Evolutionary conservation across 257 asterid species (phyloP).

Genomic region (Scutellaria galericulata): DNA sequence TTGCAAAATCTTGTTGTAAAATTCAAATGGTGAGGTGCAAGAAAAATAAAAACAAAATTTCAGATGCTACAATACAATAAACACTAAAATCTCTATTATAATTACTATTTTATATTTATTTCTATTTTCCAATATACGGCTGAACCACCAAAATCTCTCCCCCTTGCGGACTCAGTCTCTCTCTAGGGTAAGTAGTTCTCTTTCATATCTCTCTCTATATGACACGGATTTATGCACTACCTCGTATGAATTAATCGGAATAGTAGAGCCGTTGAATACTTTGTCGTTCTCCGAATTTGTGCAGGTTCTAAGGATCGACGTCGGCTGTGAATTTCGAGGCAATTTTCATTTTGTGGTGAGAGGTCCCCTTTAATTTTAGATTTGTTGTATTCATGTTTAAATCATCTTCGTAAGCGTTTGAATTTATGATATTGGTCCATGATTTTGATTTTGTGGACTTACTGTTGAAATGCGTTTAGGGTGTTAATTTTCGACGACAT

Average conservation of each 20-base stretch:
- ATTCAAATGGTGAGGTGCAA: too few relatives aligned
- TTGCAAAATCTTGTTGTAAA: too few relatives aligned
- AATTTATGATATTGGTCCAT: conserved; percentile 2
- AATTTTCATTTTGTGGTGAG: conserved; percentile 27
- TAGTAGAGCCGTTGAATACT: neutral
- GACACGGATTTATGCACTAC: neutral
- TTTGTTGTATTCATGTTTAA: conserved; percentile 17
- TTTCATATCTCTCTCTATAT: conserved; percentile 1
- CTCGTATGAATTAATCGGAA: conserved; percentile 14
- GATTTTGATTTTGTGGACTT: neutral
- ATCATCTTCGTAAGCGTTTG: neutral
- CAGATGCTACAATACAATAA: too few relatives aligned
- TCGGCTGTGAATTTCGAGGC: conserved; percentile 29
- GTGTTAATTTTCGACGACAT: conserved; percentile 3
- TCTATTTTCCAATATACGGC: too few relatives aligned
- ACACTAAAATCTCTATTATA: too few relatives aligned
- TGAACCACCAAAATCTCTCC: conserved; percentile 1
- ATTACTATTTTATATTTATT: too few relatives aligned
- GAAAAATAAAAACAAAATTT: too few relatives aligned
- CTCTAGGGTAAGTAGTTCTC: conserved; percentile 26
- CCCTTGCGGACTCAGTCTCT: conserved; percentile 8
- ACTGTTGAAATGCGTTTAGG: conserved; percentile 10
- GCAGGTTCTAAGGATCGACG: conserved; percentile 37
- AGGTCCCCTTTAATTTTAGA: conserved; percentile 28
- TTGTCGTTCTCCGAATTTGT: conserved; percentile 1